These are phyloP conservation scores for Furcasterigmium furcatum DNA, from an alignment of 2,329 filamentous ascomycete species.

Conservation along the genomic window DNA sequence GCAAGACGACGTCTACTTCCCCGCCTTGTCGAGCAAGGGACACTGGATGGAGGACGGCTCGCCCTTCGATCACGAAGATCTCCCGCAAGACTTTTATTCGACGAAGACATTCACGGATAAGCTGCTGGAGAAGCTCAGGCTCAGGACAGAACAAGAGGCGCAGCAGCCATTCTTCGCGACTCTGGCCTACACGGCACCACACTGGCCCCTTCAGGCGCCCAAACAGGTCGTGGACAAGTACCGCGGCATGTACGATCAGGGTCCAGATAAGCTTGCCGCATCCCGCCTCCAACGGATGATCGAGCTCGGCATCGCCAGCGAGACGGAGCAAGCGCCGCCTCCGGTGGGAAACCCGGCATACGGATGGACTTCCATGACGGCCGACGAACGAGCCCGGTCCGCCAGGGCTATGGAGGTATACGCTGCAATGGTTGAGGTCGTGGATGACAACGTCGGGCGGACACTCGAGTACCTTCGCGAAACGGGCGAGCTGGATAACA, in stretches of 20 bases:
- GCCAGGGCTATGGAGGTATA: conserved; percentile 41
- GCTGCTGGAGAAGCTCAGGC: conserved; percentile 34
- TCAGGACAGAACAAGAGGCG: conserved; percentile 26
- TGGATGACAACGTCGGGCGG: conserved; percentile 49
- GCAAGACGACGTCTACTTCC: conserved; percentile 9
- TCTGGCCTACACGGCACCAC: conserved; percentile 44
- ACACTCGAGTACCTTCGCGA: conserved; percentile 45
- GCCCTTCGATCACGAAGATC: conserved; percentile 29
- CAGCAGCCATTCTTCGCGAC: conserved; percentile 43
- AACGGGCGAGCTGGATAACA: conserved; percentile 48
- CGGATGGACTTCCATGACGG: conserved; percentile 3
- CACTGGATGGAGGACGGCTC: conserved; percentile 40
- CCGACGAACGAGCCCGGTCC: conserved; percentile 16
- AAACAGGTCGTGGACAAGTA: conserved; percentile 10
- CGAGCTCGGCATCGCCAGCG: conserved; percentile 33
- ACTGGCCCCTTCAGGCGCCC: conserved; percentile 50
- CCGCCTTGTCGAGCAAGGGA: not conserved
- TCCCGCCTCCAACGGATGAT: conserved; percentile 40
- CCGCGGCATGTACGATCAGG: conserved; percentile 15
- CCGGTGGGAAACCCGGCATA: no score
- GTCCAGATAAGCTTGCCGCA: conserved; percentile 41
- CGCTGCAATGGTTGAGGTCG: conserved; percentile 54
- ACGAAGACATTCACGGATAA: conserved; percentile 37
- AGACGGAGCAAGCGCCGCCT: no score
- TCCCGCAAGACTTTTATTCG: conserved; percentile 41